Percentiles rank a stretch among this genome's conserved stretches.
Evolutionary conservation across 495 filamentous ascomycete species (phyloP).

Genomic region (Rhypophila decipiens): DNA sequence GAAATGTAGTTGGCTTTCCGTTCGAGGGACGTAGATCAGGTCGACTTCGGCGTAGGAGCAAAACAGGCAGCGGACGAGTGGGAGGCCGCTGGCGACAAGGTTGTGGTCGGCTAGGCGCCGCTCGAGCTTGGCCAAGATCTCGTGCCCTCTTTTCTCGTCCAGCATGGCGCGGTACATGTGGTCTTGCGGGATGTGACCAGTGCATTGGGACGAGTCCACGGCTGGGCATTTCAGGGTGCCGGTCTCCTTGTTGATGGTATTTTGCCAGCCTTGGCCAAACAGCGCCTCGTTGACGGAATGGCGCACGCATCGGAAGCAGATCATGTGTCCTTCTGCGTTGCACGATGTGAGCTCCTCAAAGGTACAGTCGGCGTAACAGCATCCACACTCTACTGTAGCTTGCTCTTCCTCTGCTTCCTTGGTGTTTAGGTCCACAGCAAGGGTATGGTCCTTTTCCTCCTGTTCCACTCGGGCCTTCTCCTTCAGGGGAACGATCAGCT

Average conservation of each 20-base stretch:
- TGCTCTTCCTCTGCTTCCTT: conserved; percentile 64
- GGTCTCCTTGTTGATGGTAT: conserved; percentile 63
- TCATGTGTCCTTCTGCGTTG: conserved; percentile 62
- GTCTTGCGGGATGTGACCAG: conserved; percentile 61
- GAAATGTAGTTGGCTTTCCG: conserved; percentile 40
- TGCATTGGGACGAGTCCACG: conserved; percentile 59
- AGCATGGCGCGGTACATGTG: conserved; percentile 67
- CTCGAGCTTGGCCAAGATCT: conserved; percentile 65
- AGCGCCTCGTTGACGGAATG: conserved; percentile 74
- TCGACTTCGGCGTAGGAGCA: conserved; percentile 87
- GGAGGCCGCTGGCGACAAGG: conserved; percentile 62
- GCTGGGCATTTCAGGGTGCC: conserved; percentile 77
- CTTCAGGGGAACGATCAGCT: conserved; percentile 59
- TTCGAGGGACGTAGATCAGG: conserved; percentile 59
- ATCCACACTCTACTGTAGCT: conserved; percentile 80
- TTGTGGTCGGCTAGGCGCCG: conserved; percentile 66
- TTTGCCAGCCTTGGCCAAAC: conserved; percentile 86
- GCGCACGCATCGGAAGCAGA: conserved; percentile 81
- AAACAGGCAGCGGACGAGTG: conserved; percentile 82
- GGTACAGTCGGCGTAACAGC: conserved; percentile 71
- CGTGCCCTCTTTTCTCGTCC: conserved; percentile 58
- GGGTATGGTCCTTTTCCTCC: conserved; percentile 52
- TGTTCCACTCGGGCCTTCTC: conserved; percentile 47
- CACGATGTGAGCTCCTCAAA: conserved; percentile 83
- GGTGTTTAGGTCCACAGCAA: conserved; percentile 66